Percentiles rank a stretch among this genome's conserved stretches.
phyloP scores from a whole-genome alignment of 1,284 basidiomycete species.

The Hymenochaete sp. region DNA sequence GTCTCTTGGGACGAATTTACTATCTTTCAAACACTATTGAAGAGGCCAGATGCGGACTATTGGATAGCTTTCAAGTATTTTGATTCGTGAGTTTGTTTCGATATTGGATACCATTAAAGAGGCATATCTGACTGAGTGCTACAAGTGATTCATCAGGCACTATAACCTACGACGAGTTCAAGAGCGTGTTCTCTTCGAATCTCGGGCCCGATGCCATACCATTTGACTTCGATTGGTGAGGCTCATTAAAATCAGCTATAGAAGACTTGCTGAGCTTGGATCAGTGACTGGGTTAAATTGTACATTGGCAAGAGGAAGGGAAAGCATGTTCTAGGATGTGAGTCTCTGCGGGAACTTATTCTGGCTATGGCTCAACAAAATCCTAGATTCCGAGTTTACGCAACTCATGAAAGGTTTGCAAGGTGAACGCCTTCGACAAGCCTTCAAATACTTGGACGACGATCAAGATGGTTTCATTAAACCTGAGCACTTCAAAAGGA shows the following conservation, averaged over 20 bases:
- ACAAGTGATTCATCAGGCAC: conserved; percentile 78
- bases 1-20: conserved; percentile 93
- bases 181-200: conserved; percentile 78
- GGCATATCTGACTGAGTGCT: too few relatives aligned
- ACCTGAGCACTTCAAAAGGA: conserved; percentile 87
- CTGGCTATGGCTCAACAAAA: conserved; percentile 8
- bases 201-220: conserved; percentile 78
- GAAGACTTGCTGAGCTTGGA: conserved; percentile 9
- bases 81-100: conserved; percentile 62
- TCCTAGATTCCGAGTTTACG: conserved; percentile 84
- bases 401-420: conserved; percentile 95
- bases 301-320: conserved; percentile 89
- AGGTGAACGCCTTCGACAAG: conserved; percentile 89
- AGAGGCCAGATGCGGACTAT: conserved; percentile 88
- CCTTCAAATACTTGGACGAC: conserved; percentile 82
- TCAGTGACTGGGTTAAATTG: conserved; percentile 86
- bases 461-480: conserved; percentile 87
- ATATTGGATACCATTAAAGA: too few relatives aligned
- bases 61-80: conserved; percentile 96
- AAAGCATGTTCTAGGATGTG: conserved; percentile 85
- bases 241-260: conserved; percentile 9
- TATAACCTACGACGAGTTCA: conserved; percentile 91
- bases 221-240: conserved; percentile 88
- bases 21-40: conserved; percentile 84
- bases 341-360: conserved; percentile 26